A percentile compares a stretch with the other conserved stretches of the same genome.
phyloP scores from a whole-genome alignment of 768 basidiomycete genomes.

The Filobasidium floriforme region DNA sequence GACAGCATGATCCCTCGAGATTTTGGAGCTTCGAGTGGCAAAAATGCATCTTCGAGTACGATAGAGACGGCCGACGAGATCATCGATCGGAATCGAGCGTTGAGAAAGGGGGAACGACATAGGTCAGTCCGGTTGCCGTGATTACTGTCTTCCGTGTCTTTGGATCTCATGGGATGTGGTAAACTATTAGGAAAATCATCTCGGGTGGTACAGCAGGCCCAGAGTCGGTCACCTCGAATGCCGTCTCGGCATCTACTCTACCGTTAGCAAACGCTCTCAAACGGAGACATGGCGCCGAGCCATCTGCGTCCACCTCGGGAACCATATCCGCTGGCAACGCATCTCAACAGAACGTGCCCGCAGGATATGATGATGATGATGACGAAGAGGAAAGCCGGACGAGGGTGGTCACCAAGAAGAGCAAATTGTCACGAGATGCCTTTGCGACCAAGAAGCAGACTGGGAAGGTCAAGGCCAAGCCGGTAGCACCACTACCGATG shows the following conservation, averaged over 20 bases:
- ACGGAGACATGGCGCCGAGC: not conserved
- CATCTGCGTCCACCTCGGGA: not conserved
- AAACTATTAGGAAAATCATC: not conserved
- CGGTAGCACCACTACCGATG: not conserved
- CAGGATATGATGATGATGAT: not conserved
- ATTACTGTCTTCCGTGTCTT: too few species aligned
- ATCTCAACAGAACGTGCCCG: not conserved
- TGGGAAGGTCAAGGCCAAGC: not conserved
- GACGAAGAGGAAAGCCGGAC: constrained; percentile 9
- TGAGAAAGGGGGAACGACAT: not conserved
- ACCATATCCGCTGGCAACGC: not conserved
- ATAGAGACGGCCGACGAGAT: constrained; percentile 6
- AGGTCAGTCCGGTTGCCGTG: not conserved
- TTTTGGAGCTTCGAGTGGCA: not conserved
- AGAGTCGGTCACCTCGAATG: not conserved
- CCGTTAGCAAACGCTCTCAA: constrained; percentile 3
- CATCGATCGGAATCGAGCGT: not conserved
- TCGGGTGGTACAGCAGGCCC: not conserved
- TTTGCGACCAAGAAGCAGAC: constrained; percentile 6
- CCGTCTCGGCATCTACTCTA: not conserved
- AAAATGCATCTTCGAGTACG: not conserved
- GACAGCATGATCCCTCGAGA: not conserved
- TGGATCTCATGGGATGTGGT: too few species aligned
- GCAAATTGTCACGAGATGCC: not conserved
- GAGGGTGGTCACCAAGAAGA: constrained; percentile 4